Conservation (phyloP, 73 alveolate species). For the Paramecium primaurelia region DNA sequence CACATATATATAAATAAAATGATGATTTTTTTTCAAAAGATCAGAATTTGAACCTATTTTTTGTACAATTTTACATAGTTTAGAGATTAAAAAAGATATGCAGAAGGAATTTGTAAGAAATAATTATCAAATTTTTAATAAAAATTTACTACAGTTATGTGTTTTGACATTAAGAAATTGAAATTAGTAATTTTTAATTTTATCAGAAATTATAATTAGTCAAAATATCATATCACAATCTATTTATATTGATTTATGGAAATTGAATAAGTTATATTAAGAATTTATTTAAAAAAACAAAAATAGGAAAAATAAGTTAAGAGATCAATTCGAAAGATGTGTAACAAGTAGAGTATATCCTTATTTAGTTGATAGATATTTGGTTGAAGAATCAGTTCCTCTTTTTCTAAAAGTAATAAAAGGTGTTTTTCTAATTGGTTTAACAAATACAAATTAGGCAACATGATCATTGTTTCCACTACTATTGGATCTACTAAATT, state of each 20-base stretch:
- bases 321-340: neutral
- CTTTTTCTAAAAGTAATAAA: neutral
- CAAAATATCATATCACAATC: neutral
- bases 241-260: neutral
- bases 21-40: no score
- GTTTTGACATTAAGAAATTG: neutral
- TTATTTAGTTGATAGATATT: neutral
- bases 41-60: neutral
- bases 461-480: neutral
- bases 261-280: neutral
- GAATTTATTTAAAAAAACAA: neutral
- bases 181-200: neutral
- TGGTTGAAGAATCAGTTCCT: neutral
- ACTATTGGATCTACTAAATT: constrained; percentile 7
- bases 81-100: neutral
- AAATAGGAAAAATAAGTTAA: neutral
- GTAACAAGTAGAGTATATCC: constrained; percentile 23
- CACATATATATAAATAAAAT: no score
- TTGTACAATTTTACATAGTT: neutral
- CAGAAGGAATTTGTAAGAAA: neutral
- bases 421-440: constrained; percentile 8
- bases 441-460: neutral
- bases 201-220: neutral
- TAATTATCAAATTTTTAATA: neutral
- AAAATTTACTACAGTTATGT: neutral